Evolutionary conservation across 2,329 filamentous ascomycete species (phyloP), one percentile per base, ranked within the genome.

Genomic region (Albophoma yamanashiensis): DNA sequence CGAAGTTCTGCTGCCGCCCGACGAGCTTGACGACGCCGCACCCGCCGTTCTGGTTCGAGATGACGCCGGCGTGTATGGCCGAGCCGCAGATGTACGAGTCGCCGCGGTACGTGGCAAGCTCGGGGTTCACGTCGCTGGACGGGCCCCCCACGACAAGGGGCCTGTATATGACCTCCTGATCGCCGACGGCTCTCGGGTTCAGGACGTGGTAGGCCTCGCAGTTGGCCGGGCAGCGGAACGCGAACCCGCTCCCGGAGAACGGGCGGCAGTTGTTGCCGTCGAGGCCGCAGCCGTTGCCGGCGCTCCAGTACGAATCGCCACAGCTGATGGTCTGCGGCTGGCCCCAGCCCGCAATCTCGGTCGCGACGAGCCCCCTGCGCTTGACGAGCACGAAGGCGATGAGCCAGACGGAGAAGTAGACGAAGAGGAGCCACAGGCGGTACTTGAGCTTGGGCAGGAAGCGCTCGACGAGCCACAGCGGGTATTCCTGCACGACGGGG

Each of bases 51-150:
- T 78, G 74, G 67, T 92, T 84, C 42, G 83, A 84, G 62, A 95
- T 84, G 66, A 92, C 80, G 25, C 91, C 92, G 0, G 91, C 86
- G 69, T 96, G 92, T 57, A 96, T 89, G 40, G 91, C 92, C 15
- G 92, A 82, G 61, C 86, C 87, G 69, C 92, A 96, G 59, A 96
- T 87, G 74, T 90, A 95, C 17, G 91, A 95, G 73, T 96, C 92
- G 12, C 89, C 91, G 22, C 94, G 88, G 71, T 97, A 97, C 27
- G 89, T 78, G 0, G 87, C 81, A 39, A 72, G 63, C 3, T 71
- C 67, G 22, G 74, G 69, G 38, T 69, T 71, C 7, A 68, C 66
- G 36, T 79, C 74, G 56, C 74, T 73, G 6, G 77, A 72, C 0
- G 84, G 83, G 0, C 88, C 88, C n/a, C 88, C 88, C 34, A 91